Evolutionary conservation across 805 yeast genomes (phyloP).

Genomic region (Torulaspora microellipsoides): DNA sequence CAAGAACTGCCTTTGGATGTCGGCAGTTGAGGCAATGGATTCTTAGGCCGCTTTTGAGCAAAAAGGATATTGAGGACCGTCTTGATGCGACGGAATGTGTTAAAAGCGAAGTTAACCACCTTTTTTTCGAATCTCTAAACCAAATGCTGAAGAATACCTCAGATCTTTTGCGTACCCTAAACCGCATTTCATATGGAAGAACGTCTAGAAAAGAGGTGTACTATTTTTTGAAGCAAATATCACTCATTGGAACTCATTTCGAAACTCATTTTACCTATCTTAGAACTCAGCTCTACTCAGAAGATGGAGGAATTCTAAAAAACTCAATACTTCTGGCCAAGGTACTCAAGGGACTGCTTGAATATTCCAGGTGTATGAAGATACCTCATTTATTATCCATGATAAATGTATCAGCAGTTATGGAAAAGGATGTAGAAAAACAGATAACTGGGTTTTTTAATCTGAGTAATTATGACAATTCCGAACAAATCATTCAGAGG

Average conservation of each 20-base stretch:
- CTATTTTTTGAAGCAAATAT: constrained; percentile 45
- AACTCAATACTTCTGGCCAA: constrained; percentile 36
- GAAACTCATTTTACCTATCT: constrained; percentile 29
- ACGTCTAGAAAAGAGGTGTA: constrained; percentile 59
- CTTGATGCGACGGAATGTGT: constrained; percentile 55
- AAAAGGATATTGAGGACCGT: constrained; percentile 53
- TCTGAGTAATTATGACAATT: constrained; percentile 34
- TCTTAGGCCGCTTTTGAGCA: constrained; percentile 58
- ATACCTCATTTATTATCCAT: constrained; percentile 40
- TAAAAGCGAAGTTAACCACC: constrained; percentile 35
- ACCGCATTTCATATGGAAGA: constrained; percentile 55
- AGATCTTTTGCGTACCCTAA: constrained; percentile 56
- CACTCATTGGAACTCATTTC: constrained; percentile 36
- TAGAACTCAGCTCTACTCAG: constrained; percentile 21
- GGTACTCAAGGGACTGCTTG: constrained; percentile 39
- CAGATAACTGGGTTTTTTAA: constrained; percentile 44
- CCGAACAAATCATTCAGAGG: constrained; percentile 40
- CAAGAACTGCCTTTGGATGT: constrained; percentile 72
- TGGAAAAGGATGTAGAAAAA: constrained; percentile 43
- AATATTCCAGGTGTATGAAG: constrained; percentile 29
- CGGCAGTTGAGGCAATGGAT: constrained; percentile 70
- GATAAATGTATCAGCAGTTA: constrained; percentile 52
- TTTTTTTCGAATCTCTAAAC: constrained; percentile 37
- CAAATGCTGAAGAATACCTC: constrained; percentile 37
- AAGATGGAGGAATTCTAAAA: constrained; percentile 13